Base-by-base conservation (phyloP, 257 asterid genomes). In the Salvia hispanica region DNA sequence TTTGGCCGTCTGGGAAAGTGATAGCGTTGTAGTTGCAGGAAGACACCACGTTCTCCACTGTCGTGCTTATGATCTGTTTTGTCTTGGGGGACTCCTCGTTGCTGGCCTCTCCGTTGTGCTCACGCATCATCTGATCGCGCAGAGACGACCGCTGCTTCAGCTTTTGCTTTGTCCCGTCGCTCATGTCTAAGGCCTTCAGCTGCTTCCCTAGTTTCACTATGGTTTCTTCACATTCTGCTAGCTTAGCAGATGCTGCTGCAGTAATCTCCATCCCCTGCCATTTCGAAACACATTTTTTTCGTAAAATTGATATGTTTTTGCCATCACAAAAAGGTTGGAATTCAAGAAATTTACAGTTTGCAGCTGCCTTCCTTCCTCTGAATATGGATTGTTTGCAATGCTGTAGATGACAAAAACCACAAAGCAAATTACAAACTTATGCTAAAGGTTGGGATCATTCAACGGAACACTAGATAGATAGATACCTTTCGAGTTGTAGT, bases 401-500 rank as follows among this genome's bases (percentile, higher is more conserved):
- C 94, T 83, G 83, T 59, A 45, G 40, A 69, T 16, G 55, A 72
- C 54, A 75, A 59, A 56, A 68, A 25, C 28, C 43, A 25, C 33
- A 18, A 13, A 56, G 3, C 9, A 60, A 60, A 28, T 8, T 5
- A 57, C 25, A 6, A 33, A 59, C 8, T 69, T 59, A 18, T 46
- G 50, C 5, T 18, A 13, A 40, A 10, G 47, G 14, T 47, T 36
- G 3, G 31, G 31, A 25, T 25, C 21, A 16, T 28, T 55, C 4
- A 31, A 12, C 14, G 12, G 10, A 31, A 36, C 14, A 42, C 6
- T 1, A 25, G 31, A 25, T 13, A 25, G 31, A 25, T 13, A 21
- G 14, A 39, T 72, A 87, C 98, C 98, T 90, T 76, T 88, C 85
- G n/a, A 92, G 96, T 60, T 86, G 94, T 51, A 93, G 88, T 76